These are phyloP conservation scores for Cryomyces antarcticus DNA, from an alignment of 495 filamentous ascomycete species.

Conservation along the genomic window DNA sequence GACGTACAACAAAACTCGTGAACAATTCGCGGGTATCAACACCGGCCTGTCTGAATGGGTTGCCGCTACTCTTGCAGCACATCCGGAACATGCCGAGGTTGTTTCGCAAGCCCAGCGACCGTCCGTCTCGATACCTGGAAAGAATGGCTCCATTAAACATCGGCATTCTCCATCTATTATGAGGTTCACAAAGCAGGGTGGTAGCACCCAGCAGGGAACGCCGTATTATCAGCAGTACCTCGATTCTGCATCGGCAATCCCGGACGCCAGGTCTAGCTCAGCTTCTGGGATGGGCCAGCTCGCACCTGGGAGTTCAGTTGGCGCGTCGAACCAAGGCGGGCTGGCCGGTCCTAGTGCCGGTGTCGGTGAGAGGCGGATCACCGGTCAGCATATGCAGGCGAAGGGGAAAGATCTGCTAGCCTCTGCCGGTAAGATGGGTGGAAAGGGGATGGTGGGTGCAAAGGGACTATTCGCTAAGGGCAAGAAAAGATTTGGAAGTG, in stretches of 20 bases:
- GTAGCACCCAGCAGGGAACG: conserved; percentile 16
- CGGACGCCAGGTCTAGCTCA: neutral
- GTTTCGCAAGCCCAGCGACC: neutral
- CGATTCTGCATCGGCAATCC: conserved; percentile 4
- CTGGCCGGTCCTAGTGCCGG: neutral
- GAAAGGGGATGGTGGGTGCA: conserved; percentile 52
- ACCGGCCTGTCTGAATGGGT: conserved; percentile 65
- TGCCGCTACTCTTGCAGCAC: conserved; percentile 22
- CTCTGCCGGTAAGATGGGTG: conserved; percentile 49
- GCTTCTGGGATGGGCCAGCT: neutral
- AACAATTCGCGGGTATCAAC: conserved; percentile 48
- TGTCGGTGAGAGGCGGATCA: conserved; percentile 18
- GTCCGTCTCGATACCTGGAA: neutral
- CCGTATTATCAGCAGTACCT: conserved; percentile 32
- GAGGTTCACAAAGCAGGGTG: conserved; percentile 25
- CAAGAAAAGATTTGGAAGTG: conserved; percentile 46
- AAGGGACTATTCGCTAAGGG: conserved; percentile 79
- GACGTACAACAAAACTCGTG: conserved; percentile 46
- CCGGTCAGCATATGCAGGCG: conserved; percentile 20
- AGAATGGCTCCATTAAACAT: neutral
- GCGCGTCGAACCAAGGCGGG: neutral
- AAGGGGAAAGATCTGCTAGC: conserved; percentile 76
- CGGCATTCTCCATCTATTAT: conserved; percentile 3
- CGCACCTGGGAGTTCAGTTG: neutral
- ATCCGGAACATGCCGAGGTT: conserved; percentile 32